Conservation (phyloP, 371 early-diverging fungal genomes). For the Blakeslea trispora region DNA sequence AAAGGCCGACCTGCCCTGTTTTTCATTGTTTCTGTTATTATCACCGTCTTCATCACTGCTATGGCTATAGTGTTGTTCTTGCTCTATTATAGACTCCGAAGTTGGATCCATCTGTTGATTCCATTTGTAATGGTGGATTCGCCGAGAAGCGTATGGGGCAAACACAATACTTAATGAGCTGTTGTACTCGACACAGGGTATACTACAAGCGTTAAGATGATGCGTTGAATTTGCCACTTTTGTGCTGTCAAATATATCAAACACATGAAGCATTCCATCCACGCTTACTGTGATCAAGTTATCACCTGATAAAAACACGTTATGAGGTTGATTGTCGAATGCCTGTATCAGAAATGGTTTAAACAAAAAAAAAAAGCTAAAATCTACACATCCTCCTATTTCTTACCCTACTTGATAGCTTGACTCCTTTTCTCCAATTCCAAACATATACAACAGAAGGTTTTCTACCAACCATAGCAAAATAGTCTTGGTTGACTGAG, state of each 20-base stretch:
- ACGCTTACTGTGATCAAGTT: slow-evolving; percentile 41
- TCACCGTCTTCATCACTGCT: background rate
- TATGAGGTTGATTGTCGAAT: slow-evolving; percentile 50
- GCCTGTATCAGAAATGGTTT: slow-evolving; percentile 25
- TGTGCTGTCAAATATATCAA: slow-evolving; percentile 33
- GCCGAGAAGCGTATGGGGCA: slow-evolving; percentile 39
- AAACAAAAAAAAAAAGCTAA: background rate
- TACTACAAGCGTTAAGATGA: slow-evolving; percentile 34
- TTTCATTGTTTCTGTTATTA: background rate
- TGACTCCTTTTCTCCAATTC: slow-evolving; percentile 53
- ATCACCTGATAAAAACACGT: slow-evolving; percentile 41
- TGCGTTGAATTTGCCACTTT: slow-evolving; percentile 18
- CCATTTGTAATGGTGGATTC: slow-evolving; percentile 46
- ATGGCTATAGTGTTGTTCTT: background rate
- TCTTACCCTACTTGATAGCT: slow-evolving; percentile 39
- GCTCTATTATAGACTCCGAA: background rate
- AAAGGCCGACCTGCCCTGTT: too few species aligned
- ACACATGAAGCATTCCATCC: slow-evolving; percentile 38
- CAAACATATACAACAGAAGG: slow-evolving; percentile 54
- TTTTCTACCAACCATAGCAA: slow-evolving; percentile 47
- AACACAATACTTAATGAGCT: slow-evolving; percentile 36
- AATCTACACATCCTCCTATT: background rate
- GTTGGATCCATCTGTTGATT: background rate
- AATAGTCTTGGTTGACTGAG: slow-evolving; percentile 42
- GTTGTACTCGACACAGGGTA: slow-evolving; percentile 46